phyloP scores from a whole-genome alignment of 768 basidiomycete species.

The Xanthoconium stramineum region DNA sequence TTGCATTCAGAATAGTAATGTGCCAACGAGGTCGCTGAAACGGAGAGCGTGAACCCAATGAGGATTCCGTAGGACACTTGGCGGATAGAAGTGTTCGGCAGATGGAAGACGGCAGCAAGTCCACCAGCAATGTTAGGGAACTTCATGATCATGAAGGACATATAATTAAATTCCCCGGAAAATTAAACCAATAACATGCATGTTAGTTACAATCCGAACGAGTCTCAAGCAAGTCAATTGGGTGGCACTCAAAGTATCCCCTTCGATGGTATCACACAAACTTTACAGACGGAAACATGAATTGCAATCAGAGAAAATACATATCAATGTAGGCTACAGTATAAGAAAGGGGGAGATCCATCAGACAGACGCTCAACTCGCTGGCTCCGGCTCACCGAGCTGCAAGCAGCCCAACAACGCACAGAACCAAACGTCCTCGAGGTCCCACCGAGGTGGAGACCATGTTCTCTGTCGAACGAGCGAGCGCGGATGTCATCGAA shows the following conservation, averaged over 20 bases:
- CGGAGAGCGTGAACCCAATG: slow-evolving; percentile 72
- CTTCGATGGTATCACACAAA: not conserved
- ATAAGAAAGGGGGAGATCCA: slow-evolving; percentile 35
- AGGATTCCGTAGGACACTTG: slow-evolving; percentile 53
- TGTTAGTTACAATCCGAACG: too few relatives aligned
- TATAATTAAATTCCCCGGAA: too few relatives aligned
- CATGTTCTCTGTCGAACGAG: slow-evolving; percentile 71
- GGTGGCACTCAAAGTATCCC: not conserved
- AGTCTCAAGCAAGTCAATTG: too few relatives aligned
- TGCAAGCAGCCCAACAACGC: slow-evolving; percentile 27
- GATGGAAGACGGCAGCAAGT: slow-evolving; percentile 19
- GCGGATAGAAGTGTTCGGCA: slow-evolving; percentile 25
- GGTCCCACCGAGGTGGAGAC: slow-evolving; percentile 32
- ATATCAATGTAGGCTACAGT: too few relatives aligned
- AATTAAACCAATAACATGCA: too few relatives aligned
- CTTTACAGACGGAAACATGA: not conserved
- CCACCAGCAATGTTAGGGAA: not conserved
- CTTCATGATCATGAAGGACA: slow-evolving; percentile 20
- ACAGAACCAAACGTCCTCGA: slow-evolving; percentile 64
- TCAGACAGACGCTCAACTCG: slow-evolving; percentile 64
- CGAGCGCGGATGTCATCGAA: slow-evolving; percentile 63
- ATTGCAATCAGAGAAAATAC: not conserved
- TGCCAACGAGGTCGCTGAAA: slow-evolving; percentile 56
- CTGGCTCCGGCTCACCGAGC: slow-evolving; percentile 35
- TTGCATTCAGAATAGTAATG: slow-evolving; percentile 50